Evolutionary conservation across 2,329 filamentous ascomycete genomes (phyloP).

Genomic region (Fusarium heterosporum): DNA sequence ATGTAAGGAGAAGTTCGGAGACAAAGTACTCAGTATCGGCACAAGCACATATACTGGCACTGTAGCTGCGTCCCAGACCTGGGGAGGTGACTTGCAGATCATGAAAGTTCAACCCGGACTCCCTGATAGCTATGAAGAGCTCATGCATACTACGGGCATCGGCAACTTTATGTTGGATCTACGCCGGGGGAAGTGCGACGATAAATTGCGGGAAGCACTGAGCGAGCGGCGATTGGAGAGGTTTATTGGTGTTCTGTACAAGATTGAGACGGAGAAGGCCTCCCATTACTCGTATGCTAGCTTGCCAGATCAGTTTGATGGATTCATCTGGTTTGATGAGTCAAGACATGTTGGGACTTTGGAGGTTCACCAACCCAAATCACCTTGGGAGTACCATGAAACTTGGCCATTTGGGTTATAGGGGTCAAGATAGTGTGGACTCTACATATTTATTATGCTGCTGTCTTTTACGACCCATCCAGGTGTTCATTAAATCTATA

Average conservation of each 20-base stretch:
- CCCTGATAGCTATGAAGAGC: constrained; percentile 26
- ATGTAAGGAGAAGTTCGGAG: constrained; percentile 23
- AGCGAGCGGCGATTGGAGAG: constrained; percentile 17
- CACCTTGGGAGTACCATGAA: constrained; percentile 28
- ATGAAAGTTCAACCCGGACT: constrained; percentile 27
- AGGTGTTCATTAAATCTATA: background rate
- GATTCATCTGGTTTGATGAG: constrained; percentile 35
- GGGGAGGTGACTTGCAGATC: constrained; percentile 31
- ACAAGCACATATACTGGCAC: constrained; percentile 29
- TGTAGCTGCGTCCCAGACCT: constrained; percentile 30
- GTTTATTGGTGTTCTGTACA: constrained; percentile 36
- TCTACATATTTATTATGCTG: background rate
- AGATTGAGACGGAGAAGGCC: constrained; percentile 23
- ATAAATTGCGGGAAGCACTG: constrained; percentile 18
- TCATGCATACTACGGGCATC: constrained; percentile 30
- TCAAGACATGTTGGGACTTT: constrained; percentile 24
- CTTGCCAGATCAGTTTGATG: constrained; percentile 31
- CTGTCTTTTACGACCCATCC: background rate
- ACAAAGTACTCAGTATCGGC: constrained; percentile 19
- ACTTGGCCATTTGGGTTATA: constrained; percentile 35
- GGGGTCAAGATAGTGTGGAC: background rate
- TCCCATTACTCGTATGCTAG: constrained; percentile 33
- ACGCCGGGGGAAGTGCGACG: constrained; percentile 14
- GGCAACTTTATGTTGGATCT: constrained; percentile 29
- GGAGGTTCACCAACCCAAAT: constrained; percentile 32